Percentiles rank a stretch among this genome's conserved stretches.
phyloP scores from a whole-genome alignment of 139 green algal species.

The Desmodesmus armatus region DNA sequence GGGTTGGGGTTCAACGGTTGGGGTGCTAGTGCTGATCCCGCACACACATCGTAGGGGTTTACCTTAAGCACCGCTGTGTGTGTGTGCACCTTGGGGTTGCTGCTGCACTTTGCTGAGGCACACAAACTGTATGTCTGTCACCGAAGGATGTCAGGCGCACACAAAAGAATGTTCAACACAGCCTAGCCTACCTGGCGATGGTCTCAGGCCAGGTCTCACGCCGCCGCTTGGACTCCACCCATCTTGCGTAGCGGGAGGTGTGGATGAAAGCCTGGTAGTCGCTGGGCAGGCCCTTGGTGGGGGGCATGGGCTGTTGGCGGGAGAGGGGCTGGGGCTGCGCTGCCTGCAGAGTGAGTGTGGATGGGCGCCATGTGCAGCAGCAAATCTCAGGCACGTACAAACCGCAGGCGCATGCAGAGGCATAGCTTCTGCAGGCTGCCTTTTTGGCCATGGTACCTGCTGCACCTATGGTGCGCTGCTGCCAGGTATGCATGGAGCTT shows the following conservation, averaged over 20 bases:
- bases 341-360: too few species aligned
- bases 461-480: not conserved
- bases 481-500: too few species aligned
- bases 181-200: conserved; percentile 40
- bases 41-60: too few species aligned
- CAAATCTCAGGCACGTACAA: not conserved
- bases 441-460: not conserved
- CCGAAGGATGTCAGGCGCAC: too few species aligned
- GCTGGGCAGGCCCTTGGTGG: conserved; percentile 40
- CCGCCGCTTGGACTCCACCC: conserved; percentile 44
- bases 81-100: too few species aligned
- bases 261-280: conserved; percentile 64
- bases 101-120: too few species aligned
- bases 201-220: conserved; percentile 62
- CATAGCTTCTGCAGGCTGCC: too few species aligned
- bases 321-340: conserved; percentile 6
- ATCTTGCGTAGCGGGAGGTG: conserved; percentile 56
- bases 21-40: too few species aligned
- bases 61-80: too few species aligned
- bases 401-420: too few species aligned
- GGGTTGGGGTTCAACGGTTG: too few species aligned
- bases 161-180: not conserved
- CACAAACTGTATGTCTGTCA: not conserved
- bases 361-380: not conserved
- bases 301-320: not conserved